Base-by-base conservation (phyloP, 202 grass and related monocot genomes). In the Setaria viridis region DNA sequence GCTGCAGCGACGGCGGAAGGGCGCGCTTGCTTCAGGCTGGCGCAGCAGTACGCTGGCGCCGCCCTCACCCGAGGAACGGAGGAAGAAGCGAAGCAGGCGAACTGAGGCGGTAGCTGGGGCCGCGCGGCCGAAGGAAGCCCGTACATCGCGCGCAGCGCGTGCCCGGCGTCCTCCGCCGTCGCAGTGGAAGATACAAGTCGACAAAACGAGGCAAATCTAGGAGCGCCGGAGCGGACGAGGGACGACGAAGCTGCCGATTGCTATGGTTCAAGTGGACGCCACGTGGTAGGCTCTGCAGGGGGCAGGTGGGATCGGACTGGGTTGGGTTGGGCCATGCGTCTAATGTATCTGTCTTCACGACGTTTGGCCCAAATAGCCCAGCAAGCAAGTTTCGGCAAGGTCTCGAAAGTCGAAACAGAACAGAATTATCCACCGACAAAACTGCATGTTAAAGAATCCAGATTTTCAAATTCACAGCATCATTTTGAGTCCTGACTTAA, bases 111-210 rank as follows among this genome's bases (percentile, higher is more conserved):
- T 12, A 33, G 9, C 21, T 21, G 78, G 35, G 72, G 25, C 56
- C 79, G 79, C 20, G 67, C 16, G 5, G 74, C 42, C 4, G 48
- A 62, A 43, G 50, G 74, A 79, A 86, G 30, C 74, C 59, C 41
- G 35, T 41, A 80, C 88, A 90, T 90, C 7, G 21, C 5, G 66
- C 54, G 73, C 15, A 25, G 46, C 46, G 16, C 42, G 55, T 14
- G 34, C 5, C 20, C 34, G 20, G 63, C 49, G 63, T 51, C 9
- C 43, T 70, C 63, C 20, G 9, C 83, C 5, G 62, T 56, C 25
- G 41, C 76, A n/a, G 29, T 6, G 13, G 30, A 41, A 7, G 25
- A 25, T 25, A 48, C 46, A 48, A 48, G 46, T 9, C 17, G 3
- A 47, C 47, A 41, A 21, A 43, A 4, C 42, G 9, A 47, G 2